phyloP scores from a whole-genome alignment of 2,329 filamentous ascomycete genomes.

The Metarhizium sp. region DNA sequence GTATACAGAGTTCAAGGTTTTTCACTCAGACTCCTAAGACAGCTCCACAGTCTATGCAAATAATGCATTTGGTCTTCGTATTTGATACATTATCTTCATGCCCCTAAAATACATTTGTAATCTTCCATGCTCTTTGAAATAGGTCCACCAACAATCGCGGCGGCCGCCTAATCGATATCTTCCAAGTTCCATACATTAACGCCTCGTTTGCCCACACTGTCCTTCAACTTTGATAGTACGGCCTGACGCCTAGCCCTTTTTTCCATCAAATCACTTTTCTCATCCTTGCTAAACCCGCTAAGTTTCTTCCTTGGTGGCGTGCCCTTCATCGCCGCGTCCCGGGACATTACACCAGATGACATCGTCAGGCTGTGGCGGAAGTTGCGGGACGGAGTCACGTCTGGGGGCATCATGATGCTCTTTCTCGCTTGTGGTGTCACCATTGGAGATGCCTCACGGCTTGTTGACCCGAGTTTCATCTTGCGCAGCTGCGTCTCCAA shows the following conservation, averaged over 20 bases:
- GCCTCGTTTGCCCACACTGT: constrained; percentile 38
- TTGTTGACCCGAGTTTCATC: constrained; percentile 43
- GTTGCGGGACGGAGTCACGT: constrained; percentile 30
- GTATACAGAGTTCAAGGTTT: background rate
- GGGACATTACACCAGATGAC: constrained; percentile 26
- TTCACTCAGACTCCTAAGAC: background rate
- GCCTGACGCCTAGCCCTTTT: constrained; percentile 43
- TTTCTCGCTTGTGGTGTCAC: constrained; percentile 27
- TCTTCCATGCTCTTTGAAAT: background rate
- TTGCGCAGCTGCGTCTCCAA: constrained; percentile 80
- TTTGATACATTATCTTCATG: constrained; percentile 2
- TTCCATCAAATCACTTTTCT: constrained; percentile 47
- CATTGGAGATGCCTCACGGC: constrained; percentile 34
- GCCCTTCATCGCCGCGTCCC: constrained; percentile 26
- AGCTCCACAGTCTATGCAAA: background rate
- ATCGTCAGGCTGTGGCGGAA: constrained; percentile 31
- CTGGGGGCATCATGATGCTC: constrained; percentile 33
- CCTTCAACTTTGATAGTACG: constrained; percentile 42
- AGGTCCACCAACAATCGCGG: background rate
- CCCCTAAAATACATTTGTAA: constrained; percentile 15
- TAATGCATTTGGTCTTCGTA: background rate
- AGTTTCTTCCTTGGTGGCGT: constrained; percentile 52
- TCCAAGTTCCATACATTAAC: constrained; percentile 41
- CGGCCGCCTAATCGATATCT: constrained; percentile 30
- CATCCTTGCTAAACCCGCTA: constrained; percentile 48